Evolutionary conservation across 1,139 yeast genomes (phyloP).

Genomic region (Yamadazyma aaseri): DNA sequence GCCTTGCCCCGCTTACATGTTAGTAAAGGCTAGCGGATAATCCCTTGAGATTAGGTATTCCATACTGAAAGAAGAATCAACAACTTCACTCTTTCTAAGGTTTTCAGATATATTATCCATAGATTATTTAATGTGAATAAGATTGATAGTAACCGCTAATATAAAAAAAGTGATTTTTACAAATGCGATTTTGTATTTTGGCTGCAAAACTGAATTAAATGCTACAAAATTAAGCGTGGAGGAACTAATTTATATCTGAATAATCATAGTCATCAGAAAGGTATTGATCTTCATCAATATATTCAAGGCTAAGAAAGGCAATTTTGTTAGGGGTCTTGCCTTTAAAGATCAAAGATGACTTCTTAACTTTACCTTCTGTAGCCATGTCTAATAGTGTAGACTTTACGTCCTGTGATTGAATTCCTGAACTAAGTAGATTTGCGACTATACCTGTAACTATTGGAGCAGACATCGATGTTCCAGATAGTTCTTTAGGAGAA

Average conservation of each 20-base stretch:
- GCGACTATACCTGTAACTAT: slow-evolving; percentile 74
- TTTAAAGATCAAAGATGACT: slow-evolving; percentile 27
- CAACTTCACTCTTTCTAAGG: neutral
- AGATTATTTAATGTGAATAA: neutral
- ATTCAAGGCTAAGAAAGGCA: slow-evolving; percentile 22
- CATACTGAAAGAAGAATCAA: slow-evolving; percentile 2
- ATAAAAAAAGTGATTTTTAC: neutral
- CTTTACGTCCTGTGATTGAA: slow-evolving; percentile 40
- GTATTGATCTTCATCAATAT: neutral
- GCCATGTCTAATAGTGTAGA: slow-evolving; percentile 37
- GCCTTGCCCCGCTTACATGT: slow-evolving; percentile 35
- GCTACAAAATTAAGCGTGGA: slow-evolving; percentile 1
- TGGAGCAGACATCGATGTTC: slow-evolving; percentile 91
- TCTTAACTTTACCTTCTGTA: slow-evolving; percentile 34
- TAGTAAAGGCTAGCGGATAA: slow-evolving; percentile 3
- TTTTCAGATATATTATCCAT: too few relatives aligned
- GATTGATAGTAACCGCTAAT: too few relatives aligned
- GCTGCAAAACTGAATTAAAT: too few relatives aligned
- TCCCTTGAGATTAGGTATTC: neutral
- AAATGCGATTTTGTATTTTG: slow-evolving; percentile 3
- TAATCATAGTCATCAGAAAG: slow-evolving; percentile 15
- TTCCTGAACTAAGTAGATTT: slow-evolving; percentile 58
- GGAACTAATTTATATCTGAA: slow-evolving; percentile 13
- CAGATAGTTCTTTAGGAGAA: slow-evolving; percentile 53
- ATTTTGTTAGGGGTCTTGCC: slow-evolving; percentile 40